Evolutionary conservation across 306 rosid genomes (phyloP).

Genomic region (Trifolium dubium): DNA sequence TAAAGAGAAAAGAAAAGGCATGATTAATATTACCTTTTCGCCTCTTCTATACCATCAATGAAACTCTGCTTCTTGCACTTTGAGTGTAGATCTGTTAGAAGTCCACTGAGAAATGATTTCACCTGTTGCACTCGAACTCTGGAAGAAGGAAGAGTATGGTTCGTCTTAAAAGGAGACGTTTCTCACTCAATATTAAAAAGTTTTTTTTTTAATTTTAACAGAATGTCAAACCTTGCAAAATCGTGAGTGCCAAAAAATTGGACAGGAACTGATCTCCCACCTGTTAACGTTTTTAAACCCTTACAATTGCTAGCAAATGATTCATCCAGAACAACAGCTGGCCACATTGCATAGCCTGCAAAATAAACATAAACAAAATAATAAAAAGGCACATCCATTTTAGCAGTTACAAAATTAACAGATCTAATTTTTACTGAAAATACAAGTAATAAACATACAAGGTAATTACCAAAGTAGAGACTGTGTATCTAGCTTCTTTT

Average conservation of each 20-base stretch:
- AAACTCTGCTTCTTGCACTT: constrained; percentile 88
- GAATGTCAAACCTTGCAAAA: constrained; percentile 81
- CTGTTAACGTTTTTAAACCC: constrained; percentile 67
- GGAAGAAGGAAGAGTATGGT: constrained; percentile 40
- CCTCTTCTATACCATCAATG: constrained; percentile 86
- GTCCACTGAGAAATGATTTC: constrained; percentile 90
- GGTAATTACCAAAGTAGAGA: constrained; percentile 11
- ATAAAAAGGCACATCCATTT: constrained; percentile 21
- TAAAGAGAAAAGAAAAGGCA: constrained; percentile 5
- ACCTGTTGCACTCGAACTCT: constrained; percentile 84
- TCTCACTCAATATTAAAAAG: constrained; percentile 18
- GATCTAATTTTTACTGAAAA: constrained; percentile 25
- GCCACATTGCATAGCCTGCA: constrained; percentile 99
- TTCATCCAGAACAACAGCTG: constrained; percentile 94
- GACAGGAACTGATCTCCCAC: constrained; percentile 87
- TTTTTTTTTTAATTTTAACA: constrained; percentile 41
- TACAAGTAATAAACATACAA: constrained; percentile 33
- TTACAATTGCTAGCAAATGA: constrained; percentile 79
- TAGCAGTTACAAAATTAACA: constrained; percentile 36
- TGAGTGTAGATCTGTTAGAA: constrained; percentile 81
- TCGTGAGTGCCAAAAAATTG: constrained; percentile 98
- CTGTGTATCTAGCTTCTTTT: neutral
- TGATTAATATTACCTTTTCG: constrained; percentile 69
- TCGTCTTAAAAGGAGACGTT: constrained; percentile 33
- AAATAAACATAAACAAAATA: constrained; percentile 41